phyloP scores from a whole-genome alignment of 495 filamentous ascomycete genomes.

The Aspergillus biplanus region DNA sequence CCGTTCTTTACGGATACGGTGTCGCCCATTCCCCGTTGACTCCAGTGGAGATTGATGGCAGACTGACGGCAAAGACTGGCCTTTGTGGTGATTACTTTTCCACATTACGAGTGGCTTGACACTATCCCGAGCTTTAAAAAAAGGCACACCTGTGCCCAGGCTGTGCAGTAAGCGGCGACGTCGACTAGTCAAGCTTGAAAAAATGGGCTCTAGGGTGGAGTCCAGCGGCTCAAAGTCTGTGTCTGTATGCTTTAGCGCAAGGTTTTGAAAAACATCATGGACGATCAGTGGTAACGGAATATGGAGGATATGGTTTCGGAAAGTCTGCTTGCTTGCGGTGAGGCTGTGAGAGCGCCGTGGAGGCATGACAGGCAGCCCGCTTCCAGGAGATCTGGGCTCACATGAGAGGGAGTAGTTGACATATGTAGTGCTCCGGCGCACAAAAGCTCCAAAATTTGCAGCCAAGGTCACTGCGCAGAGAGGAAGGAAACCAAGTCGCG shows the following conservation, averaged over 20 bases:
- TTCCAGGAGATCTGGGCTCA: conserved; percentile 28
- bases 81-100: conserved; percentile 3
- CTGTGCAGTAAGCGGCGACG: conserved; percentile 12
- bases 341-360: conserved; percentile 33
- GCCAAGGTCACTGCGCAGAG: conserved; percentile 38
- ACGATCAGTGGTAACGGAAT: conserved; percentile 24
- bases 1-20: conserved; percentile 2
- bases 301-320: conserved; percentile 10
- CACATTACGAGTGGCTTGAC: neutral
- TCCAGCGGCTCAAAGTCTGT: conserved; percentile 29
- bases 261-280: conserved; percentile 20
- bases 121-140: conserved; percentile 14
- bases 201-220: conserved; percentile 26
- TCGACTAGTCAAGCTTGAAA: conserved; percentile 21
- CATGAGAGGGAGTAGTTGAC: neutral
- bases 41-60: neutral
- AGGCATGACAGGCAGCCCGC: conserved; percentile 33
- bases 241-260: conserved; percentile 14
- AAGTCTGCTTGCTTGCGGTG: conserved; percentile 28
- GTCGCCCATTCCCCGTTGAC: conserved; percentile 1
- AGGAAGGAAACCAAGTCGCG: conserved; percentile 33
- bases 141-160: conserved; percentile 13
- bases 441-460: conserved; percentile 34
- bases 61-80: conserved; percentile 1
- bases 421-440: conserved; percentile 23